A percentile compares a stretch with the other conserved stretches of the same genome.
Conservation (phyloP, 768 basidiomycete genomes). For the Dentipellis fragilis region DNA sequence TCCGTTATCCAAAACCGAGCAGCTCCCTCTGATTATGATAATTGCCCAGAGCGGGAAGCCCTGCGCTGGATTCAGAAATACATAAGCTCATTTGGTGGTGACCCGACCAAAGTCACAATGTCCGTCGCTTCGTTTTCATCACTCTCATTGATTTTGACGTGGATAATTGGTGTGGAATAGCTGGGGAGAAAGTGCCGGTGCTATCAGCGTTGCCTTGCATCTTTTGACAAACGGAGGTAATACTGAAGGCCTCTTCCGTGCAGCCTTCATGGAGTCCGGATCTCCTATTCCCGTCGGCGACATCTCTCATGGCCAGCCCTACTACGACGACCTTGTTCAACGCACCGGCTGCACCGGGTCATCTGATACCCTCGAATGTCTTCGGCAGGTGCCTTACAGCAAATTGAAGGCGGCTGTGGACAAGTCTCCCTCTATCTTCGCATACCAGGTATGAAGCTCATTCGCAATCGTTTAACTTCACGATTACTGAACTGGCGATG, state of each 20-base stretch:
- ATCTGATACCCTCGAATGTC: conserved; percentile 30
- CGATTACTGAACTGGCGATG: background rate
- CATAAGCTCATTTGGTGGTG: conserved; percentile 31
- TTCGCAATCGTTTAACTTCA: background rate
- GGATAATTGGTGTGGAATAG: background rate
- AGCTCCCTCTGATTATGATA: background rate
- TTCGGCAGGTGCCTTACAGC: conserved; percentile 26
- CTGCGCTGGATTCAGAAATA: conserved; percentile 33
- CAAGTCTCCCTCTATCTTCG: conserved; percentile 18
- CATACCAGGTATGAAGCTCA: conserved; percentile 18
- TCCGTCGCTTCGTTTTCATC: too few relatives aligned
- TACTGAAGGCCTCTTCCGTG: conserved; percentile 16
- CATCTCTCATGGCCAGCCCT: conserved; percentile 17
- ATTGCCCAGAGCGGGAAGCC: conserved; percentile 20
- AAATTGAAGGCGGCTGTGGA: conserved; percentile 23
- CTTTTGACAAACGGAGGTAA: conserved; percentile 15
- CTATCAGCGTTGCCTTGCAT: conserved; percentile 23
- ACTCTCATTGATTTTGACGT: too few relatives aligned
- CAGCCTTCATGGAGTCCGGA: conserved; percentile 18
- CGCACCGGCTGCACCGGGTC: conserved; percentile 25
- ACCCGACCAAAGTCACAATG: conserved; percentile 23
- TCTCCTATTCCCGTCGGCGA: conserved; percentile 14
- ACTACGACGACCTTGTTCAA: conserved; percentile 31
- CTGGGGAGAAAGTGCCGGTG: conserved; percentile 30
- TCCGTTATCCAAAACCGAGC: background rate